Evolutionary conservation across 2,329 filamentous ascomycete species (phyloP), one percentile per base, ranked within the genome.

Genomic region (Gremmenia infestans): DNA sequence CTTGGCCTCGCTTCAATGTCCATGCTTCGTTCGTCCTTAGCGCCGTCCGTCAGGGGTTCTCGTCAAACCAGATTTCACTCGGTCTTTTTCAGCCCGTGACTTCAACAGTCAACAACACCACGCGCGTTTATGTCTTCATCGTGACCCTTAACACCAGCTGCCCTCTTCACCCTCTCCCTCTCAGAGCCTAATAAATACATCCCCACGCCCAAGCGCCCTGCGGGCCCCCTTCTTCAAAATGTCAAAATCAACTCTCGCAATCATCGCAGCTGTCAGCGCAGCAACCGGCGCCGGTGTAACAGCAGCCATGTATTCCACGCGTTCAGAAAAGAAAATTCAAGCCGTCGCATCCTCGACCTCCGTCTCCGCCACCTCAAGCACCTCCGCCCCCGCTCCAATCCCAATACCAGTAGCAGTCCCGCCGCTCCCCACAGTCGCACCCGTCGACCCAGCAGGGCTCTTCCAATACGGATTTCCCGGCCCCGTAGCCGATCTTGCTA

Each of bases 381-480:
- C 67, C 46, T 66, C 63, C 25, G 47, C 59, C 1, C 46, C 63
- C 23, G 51, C 57, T 12, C 64, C 68, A 11, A 59, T 65, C 14
- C 64, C 68, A 11, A 59, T 65, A 46, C 69, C 71, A 17, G 55
- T 54, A 14, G 61, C 61, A 39, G 63, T 67, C 48, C 59, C 66
- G 39, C 59, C 66, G 39, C 48, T 60, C 5, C 51, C 62, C 36
- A 25, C 56, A 5, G 67, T 71, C n/a, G 66, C 70, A 50, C 68
- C 81, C 37, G 87, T 92, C 67, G 81, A 93, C 72, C 88, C 89
- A 4, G 76, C 85, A 39, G 89, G 89, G 12, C 80, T 93, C 63
- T 89, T 91, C 73, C 82, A 91, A 65, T 93, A 93, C 71, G 89
- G 94, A 67, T 97, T 97, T 74, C 93, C 94, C 0, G 94, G 94